Evolutionary conservation across 1,284 basidiomycete species (phyloP), one percentile per base, ranked within the genome.

Genomic region (Ceratobasidium sp.): DNA sequence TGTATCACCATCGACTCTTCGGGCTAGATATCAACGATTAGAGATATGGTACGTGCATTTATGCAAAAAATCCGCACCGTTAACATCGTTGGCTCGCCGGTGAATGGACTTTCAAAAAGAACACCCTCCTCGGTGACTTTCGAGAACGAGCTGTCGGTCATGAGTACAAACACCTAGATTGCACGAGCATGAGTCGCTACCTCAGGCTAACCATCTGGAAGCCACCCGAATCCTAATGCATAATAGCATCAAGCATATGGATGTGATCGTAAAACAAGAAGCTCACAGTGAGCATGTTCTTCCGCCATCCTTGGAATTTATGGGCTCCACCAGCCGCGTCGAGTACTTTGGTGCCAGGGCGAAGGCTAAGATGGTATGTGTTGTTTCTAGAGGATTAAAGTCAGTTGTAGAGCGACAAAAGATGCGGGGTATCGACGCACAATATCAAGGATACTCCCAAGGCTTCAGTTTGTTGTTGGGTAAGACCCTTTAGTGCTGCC

Each of bases 101-200:
- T 90, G 79, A 94, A 95, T 0, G 93, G 93, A 79, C 91, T 93
- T 5, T 87, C 85, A 79, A 95, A 95, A 13, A 93, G 80, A 0
- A 94, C 93, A 1, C 93, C 93, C 81, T 95, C 89, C 81, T 95
- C 93, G 0, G 92, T 93, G 74, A 95, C 92, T 8, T 86, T 88
- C 0, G 91, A 92, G 79, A 95, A 93, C 65, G 74, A 74, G 76
- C 78, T 71, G n/a, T 48, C 54, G 13, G 37, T 71, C 22, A 29
- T 71, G 41, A 71, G 66, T 27, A 71, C 54, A 29, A 71, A 29
- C 4, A 59, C 43, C 66, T 71, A 59, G 9, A 48, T 43, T 22
- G n/a, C 9, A 53, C 16, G n/a, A 2, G 19, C 9, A 24, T 74
- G 59, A 53, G 46, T 31, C 5, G 66, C 11, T 69, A 71, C 66